Conservation (phyloP, 306 rosid genomes). For the Betula pendula region DNA sequence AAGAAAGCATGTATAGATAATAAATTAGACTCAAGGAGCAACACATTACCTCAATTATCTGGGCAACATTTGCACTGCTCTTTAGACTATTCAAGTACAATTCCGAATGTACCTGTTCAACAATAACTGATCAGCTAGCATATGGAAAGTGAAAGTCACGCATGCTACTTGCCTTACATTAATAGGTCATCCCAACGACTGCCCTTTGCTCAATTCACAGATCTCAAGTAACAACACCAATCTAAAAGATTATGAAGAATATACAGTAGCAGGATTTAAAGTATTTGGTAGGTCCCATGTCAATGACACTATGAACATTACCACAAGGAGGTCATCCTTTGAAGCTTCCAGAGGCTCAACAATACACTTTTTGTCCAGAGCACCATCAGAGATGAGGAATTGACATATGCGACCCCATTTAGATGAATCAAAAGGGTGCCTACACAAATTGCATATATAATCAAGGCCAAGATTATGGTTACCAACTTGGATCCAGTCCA, state of each 20-base stretch:
- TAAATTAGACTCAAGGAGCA: constrained; percentile 8
- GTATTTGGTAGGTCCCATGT: neutral
- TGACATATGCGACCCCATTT: constrained; percentile 85
- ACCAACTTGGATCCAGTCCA: constrained; percentile 12
- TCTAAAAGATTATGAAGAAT: constrained; percentile 8
- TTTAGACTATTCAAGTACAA: constrained; percentile 72
- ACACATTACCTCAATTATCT: constrained; percentile 70
- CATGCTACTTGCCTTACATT: constrained; percentile 14
- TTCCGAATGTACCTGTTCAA: constrained; percentile 75
- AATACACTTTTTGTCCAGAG: constrained; percentile 45
- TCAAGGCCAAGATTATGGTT: constrained; percentile 7
- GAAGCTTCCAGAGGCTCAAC: constrained; percentile 91
- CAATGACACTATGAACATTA: constrained; percentile 25
- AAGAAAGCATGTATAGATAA: neutral
- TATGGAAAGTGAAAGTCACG: constrained; percentile 7
- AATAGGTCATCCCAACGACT: constrained; percentile 11
- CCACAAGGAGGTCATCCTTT: constrained; percentile 84
- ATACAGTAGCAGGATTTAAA: neutral
- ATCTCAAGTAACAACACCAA: constrained; percentile 9
- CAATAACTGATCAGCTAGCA: constrained; percentile 28
- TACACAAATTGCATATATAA: constrained; percentile 27
- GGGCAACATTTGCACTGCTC: constrained; percentile 71
- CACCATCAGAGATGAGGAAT: constrained; percentile 55
- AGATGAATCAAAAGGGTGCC: constrained; percentile 95
- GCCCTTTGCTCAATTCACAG: neutral